Evolutionary conservation across 2,329 filamentous ascomycete species (phyloP).

Genomic region (Aspergillus neoniger): DNA sequence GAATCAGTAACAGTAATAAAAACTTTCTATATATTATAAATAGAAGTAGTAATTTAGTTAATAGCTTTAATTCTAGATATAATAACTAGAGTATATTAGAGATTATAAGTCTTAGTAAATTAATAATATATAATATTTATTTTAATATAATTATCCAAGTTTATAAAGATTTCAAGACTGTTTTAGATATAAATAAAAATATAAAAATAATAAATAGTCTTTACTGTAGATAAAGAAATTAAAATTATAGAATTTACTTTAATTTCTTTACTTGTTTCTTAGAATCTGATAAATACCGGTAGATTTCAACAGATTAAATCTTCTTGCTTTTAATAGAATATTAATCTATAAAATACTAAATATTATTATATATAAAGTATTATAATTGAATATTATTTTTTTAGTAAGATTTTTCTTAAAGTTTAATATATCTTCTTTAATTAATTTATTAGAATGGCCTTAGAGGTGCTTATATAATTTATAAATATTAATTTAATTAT

Average conservation of each 20-base stretch:
- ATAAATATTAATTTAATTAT: no score
- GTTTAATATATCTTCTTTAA: no score
- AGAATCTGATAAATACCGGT: fast-evolving
- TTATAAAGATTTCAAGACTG: no score
- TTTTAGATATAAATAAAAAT: no score
- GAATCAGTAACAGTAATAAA: no score
- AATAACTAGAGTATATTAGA: no score
- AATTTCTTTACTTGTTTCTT: neutral
- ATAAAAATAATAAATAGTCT: neutral
- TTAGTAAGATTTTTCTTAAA: no score
- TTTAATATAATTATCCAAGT: neutral
- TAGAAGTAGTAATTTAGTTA: no score
- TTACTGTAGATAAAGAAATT: neutral
- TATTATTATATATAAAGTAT: neutral
- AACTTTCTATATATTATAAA: no score
- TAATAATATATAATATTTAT: neutral
- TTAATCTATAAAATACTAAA: neutral
- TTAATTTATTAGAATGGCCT: fast-evolving
- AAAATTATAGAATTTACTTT: neutral
- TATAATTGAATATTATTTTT: neutral
- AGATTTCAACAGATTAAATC: neutral
- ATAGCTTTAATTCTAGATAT: no score
- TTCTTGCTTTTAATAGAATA: neutral
- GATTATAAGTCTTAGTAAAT: neutral
- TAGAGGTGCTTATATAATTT: no score